Conservation (phyloP, 1,139 yeast species). For the Martiniozyma asiatica region DNA sequence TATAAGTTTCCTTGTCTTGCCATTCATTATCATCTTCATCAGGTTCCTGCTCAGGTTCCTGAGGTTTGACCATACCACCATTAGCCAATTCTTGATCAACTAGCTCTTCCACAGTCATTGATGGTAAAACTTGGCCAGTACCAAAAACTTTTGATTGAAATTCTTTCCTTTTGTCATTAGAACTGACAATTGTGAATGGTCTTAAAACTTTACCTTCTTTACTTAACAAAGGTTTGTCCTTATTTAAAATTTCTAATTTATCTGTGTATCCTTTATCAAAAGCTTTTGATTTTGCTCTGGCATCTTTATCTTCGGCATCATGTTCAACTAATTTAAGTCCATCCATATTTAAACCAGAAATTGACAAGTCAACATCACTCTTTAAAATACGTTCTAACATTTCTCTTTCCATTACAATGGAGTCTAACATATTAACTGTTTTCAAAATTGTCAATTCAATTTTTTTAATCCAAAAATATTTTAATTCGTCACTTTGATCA, state of each 20-base stretch:
- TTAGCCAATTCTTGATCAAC: constrained; percentile 74
- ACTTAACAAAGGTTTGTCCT: constrained; percentile 32
- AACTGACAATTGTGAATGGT: constrained; percentile 66
- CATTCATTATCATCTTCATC: constrained; percentile 39
- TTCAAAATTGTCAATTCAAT: constrained; percentile 6
- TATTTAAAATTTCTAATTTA: constrained; percentile 17
- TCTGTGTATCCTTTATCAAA: constrained; percentile 19
- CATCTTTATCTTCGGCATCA: constrained; percentile 8
- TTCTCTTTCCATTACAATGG: constrained; percentile 10
- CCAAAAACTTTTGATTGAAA: constrained; percentile 63
- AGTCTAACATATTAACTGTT: constrained; percentile 7
- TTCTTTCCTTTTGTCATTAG: constrained; percentile 31
- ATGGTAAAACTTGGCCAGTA: constrained; percentile 86
- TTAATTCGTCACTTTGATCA: constrained; percentile 1
- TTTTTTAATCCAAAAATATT: constrained; percentile 2
- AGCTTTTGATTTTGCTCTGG: constrained; percentile 7
- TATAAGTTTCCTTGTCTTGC: constrained; percentile 43
- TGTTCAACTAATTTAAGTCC: constrained; percentile 26
- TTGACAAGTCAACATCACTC: neutral
- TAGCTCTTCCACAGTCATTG: constrained; percentile 90
- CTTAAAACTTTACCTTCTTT: constrained; percentile 66
- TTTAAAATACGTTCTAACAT: constrained; percentile 7
- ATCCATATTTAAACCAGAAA: constrained; percentile 5
- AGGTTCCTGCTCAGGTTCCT: constrained; percentile 32
- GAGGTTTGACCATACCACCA: constrained; percentile 61